Conservation (phyloP, 805 yeast species). For the Barnettozyma sucrosica region DNA sequence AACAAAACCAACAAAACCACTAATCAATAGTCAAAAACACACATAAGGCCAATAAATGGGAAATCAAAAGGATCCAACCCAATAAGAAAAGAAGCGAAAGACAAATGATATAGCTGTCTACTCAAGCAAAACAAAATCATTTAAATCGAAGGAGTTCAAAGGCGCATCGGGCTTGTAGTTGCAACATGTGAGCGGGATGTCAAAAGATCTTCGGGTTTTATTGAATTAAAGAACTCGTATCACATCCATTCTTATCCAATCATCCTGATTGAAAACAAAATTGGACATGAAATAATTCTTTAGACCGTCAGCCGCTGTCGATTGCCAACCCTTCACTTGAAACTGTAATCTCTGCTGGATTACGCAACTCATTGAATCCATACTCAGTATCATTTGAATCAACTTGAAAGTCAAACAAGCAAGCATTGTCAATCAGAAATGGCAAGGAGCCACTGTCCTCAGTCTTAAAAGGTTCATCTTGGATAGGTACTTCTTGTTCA, state of each 20-base stretch:
- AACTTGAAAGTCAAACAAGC: slow-evolving; percentile 19
- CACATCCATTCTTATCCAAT: slow-evolving; percentile 8
- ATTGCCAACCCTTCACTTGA: neutral
- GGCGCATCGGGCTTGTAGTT: slow-evolving; percentile 30
- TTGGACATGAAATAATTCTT: slow-evolving; percentile 5
- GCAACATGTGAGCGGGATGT: slow-evolving; percentile 1
- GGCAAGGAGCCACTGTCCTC: slow-evolving; percentile 5
- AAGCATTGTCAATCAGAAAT: slow-evolving; percentile 11
- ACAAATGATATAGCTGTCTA: neutral
- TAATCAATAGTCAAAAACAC: neutral
- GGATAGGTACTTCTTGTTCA: slow-evolving; percentile 2
- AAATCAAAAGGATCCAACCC: neutral
- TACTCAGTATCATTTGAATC: slow-evolving; percentile 27
- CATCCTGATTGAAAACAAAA: slow-evolving; percentile 4
- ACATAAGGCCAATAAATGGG: neutral
- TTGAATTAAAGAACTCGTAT: neutral
- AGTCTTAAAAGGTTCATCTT: slow-evolving; percentile 12
- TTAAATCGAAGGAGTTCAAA: slow-evolving; percentile 27
- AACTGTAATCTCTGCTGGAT: slow-evolving; percentile 39
- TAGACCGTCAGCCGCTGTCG: neutral
- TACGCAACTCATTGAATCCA: slow-evolving; percentile 39
- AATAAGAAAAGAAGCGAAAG: neutral
- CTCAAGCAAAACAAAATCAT: slow-evolving; percentile 27
- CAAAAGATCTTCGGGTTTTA: neutral
- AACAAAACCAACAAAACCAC: neutral